Evolutionary conservation across 1,284 basidiomycete species (phyloP), one percentile per base, ranked within the genome.

Genomic region (Farysia itapuensis): DNA sequence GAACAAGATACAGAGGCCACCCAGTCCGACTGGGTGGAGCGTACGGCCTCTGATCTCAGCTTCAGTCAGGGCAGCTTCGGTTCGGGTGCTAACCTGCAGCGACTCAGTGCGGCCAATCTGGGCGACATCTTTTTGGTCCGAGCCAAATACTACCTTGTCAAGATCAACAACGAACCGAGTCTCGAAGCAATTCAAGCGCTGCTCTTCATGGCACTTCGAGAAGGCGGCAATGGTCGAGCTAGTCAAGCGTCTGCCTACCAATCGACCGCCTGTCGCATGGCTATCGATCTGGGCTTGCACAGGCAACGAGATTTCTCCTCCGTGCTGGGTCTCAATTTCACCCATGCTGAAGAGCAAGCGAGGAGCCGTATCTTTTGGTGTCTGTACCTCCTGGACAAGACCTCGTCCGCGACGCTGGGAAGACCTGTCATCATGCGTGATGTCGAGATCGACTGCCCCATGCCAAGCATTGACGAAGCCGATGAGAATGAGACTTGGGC

Each of bases 371-470:
- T 64, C 39, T 61, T 64, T 23, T 69, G 64, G 59, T 57, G 53
- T 39, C 22, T 51, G 15, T 71, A 57, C 31, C 35, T 64, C 25
- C 42, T 71, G 18, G 68, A 71, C 43, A 71, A 71, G 50, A 52
- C 49, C 3, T 50, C 47, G 20, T 53, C 59, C 7, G 58, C 50
- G 4, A 56, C 54, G 20, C 33, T 69, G n/a, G 68, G 67, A 24
- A 35, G 67, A 37, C 65, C 68, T 1, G 47, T 63, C 12, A 58
- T 58, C 8, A 31, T 71, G 50, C 41, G 68, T 4, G 48, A 52
- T 29, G 54, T 41, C n/a, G 68, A 70, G 58, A 60, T 61, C 28
- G 68, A 70, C 40, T 66, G 64, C 21, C 66, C 68, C 2, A 24
- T 68, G 14, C 64, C 64, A 16, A 46, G 49, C 20, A 26, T 46